Evolutionary conservation across 73 alveolate genomes (phyloP).

Genomic region (Tetrahymena thermophila): DNA sequence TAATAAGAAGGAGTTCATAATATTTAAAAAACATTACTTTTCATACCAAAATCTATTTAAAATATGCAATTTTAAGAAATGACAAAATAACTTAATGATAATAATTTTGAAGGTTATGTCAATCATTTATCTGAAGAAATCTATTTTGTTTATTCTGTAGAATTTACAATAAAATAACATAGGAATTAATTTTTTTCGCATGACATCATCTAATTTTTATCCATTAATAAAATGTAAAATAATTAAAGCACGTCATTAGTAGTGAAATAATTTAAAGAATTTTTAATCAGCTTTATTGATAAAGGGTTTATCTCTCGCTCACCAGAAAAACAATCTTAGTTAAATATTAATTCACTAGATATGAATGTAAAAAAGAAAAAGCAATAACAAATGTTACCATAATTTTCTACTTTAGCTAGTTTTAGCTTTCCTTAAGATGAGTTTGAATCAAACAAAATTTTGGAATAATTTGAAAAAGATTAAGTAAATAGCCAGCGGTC

Average conservation of each 20-base stretch:
- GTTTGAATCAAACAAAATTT: neutral
- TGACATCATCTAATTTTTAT: neutral
- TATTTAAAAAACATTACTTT: neutral
- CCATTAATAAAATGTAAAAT: neutral
- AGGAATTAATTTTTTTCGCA: neutral
- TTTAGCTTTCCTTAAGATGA: neutral
- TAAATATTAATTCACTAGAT: neutral
- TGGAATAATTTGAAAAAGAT: neutral
- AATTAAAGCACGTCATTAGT: neutral
- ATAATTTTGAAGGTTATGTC: neutral
- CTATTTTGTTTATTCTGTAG: neutral
- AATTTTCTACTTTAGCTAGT: neutral
- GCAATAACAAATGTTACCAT: neutral
- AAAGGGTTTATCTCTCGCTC: neutral
- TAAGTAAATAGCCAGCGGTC: neutral
- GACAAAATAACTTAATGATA: neutral
- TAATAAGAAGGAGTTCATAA: neutral
- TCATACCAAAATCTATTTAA: neutral
- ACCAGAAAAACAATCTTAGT: neutral
- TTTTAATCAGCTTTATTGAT: neutral
- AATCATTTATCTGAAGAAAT: neutral
- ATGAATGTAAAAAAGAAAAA: neutral
- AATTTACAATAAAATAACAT: neutral
- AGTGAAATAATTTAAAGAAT: neutral
- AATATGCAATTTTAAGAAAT: neutral